Percentiles rank a stretch among this genome's conserved stretches.
Evolutionary conservation across 1,284 basidiomycete genomes (phyloP).

Genomic region (Puccinia horiana): DNA sequence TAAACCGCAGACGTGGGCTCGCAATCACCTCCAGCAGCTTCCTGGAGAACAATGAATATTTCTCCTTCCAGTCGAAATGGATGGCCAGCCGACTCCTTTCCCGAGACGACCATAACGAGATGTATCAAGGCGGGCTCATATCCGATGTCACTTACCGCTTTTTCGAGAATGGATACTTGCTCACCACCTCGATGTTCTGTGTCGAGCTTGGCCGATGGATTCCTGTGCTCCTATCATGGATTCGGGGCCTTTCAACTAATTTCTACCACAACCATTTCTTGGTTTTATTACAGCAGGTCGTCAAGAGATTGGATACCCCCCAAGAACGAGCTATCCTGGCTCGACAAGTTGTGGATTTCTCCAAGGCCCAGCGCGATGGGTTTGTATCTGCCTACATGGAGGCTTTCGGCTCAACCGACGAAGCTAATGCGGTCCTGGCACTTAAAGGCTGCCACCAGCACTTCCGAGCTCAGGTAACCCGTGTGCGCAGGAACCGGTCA

Average conservation of each 20-base stretch:
- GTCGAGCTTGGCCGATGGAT: not conserved
- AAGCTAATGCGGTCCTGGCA: not conserved
- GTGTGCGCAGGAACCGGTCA: not conserved
- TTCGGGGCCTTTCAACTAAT: not conserved
- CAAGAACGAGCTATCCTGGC: not conserved
- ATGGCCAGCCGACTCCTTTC: not conserved
- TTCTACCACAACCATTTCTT: not conserved
- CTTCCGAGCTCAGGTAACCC: not conserved
- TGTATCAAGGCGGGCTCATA: not conserved
- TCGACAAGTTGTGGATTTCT: slow-evolving; percentile 16
- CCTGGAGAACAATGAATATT: not conserved
- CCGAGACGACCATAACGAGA: not conserved
- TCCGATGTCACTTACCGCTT: slow-evolving; percentile 8
- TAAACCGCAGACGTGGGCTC: not conserved
- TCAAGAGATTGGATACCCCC: no score
- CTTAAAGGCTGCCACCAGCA: slow-evolving; percentile 17
- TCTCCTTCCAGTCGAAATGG: not conserved
- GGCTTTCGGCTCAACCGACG: not conserved
- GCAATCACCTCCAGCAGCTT: not conserved
- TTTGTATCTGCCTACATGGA: slow-evolving; percentile 12
- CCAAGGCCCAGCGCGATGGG: not conserved
- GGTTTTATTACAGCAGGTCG: not conserved
- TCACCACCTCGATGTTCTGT: slow-evolving; percentile 13
- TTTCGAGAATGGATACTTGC: no score
- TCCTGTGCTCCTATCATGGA: slow-evolving; percentile 23